Conservation (phyloP, 1,284 basidiomycete species). For the Tilletia walkeri region DNA sequence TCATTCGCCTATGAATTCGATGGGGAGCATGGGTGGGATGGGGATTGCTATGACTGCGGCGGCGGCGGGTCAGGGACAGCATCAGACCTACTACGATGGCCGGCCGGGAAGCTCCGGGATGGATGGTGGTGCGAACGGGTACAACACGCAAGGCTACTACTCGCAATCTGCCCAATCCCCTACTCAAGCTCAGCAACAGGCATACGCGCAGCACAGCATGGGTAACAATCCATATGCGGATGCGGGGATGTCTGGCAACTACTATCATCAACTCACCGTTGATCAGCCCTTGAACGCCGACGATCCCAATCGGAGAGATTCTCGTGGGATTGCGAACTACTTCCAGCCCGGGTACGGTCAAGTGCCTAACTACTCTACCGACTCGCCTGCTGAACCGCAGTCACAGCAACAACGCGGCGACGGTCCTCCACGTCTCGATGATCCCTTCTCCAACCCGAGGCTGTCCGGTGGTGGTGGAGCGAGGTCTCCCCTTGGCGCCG, state of each 20-base stretch:
- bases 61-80: background rate
- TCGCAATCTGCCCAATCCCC: background rate
- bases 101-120: background rate
- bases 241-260: background rate
- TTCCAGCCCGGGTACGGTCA: background rate
- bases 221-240: background rate
- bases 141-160: constrained; percentile 2
- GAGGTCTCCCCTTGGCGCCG: background rate
- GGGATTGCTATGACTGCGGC: constrained; percentile 2
- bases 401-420: background rate
- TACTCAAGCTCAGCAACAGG: background rate
- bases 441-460: background rate
- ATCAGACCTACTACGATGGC: constrained; percentile 11
- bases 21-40: constrained; percentile 11
- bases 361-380: background rate
- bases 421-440: background rate
- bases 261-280: constrained; percentile 10
- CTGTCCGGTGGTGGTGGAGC: background rate
- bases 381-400: background rate
- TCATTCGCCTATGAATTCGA: constrained; percentile 12
- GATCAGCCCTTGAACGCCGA: background rate
- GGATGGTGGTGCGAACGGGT: background rate
- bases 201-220: background rate
- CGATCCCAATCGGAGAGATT: no score
- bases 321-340: background rate